Conservation (phyloP, 2,329 filamentous ascomycete genomes). For the Clonostachys chloroleuca region DNA sequence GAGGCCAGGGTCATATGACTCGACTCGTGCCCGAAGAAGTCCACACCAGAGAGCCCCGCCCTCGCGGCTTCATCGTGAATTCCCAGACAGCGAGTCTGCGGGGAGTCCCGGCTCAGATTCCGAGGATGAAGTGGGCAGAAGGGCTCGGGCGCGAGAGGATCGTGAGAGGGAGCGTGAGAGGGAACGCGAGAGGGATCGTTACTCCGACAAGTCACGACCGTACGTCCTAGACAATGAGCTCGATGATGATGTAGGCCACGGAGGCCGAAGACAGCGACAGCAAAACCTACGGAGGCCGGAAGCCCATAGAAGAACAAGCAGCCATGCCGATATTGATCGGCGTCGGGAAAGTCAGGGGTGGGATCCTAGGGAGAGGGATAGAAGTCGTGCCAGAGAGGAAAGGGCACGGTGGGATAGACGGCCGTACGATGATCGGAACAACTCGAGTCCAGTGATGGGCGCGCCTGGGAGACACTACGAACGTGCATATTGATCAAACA, state of each 20-base stretch:
- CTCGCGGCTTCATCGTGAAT: conserved; percentile 32
- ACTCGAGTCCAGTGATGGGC: conserved; percentile 20
- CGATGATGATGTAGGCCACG: conserved; percentile 22
- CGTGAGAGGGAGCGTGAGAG: conserved; percentile 12
- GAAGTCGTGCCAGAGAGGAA: conserved; percentile 21
- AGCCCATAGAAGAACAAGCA: conserved; percentile 38
- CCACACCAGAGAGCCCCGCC: background rate
- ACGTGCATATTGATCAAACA: background rate
- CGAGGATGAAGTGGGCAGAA: conserved; percentile 14
- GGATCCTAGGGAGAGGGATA: conserved; percentile 23
- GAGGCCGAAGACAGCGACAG: conserved; percentile 19
- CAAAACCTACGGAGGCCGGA: conserved; percentile 31
- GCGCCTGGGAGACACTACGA: conserved; percentile 28
- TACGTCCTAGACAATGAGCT: conserved; percentile 22
- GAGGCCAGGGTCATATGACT: conserved; percentile 22
- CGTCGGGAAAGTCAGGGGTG: conserved; percentile 24
- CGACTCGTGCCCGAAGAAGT: conserved; percentile 24
- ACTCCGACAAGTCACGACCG: conserved; percentile 22
- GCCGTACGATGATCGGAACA: conserved; percentile 20
- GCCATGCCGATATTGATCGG: conserved; percentile 43
- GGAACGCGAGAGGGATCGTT: conserved; percentile 30
- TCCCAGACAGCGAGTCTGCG: conserved; percentile 33
- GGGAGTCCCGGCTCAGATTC: conserved; percentile 24
- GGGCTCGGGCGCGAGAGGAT: conserved; percentile 12
- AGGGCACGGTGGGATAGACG: conserved; percentile 28